Conservation (phyloP, 164 flowering plant genomes). For the Nymphaea thermarum region DNA sequence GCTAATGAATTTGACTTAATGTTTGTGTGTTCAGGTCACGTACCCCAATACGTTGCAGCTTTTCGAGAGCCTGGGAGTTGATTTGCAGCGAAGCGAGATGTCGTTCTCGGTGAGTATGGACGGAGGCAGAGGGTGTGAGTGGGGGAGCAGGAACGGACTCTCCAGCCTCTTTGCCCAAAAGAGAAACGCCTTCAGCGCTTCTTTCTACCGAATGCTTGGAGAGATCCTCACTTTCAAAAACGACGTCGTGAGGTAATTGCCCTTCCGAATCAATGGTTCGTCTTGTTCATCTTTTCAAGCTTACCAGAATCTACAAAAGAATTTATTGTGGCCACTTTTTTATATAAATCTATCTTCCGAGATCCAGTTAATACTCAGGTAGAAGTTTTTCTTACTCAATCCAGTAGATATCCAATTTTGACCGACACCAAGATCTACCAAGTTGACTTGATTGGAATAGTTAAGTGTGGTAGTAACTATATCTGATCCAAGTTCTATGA, state of each 20-base stretch:
- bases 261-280: neutral
- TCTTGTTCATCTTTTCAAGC: no score
- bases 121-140: constrained; percentile 59
- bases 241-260: constrained; percentile 48
- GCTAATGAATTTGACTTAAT: neutral
- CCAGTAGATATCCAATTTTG: no score
- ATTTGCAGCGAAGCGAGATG: constrained; percentile 86
- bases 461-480: no score
- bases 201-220: constrained; percentile 73
- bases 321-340: no score
- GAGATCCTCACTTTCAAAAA: constrained; percentile 70
- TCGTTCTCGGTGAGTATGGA: constrained; percentile 86
- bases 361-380: no score
- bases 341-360: no score
- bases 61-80: constrained; percentile 81
- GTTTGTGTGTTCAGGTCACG: constrained; percentile 45
- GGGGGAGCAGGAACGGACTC: constrained; percentile 86
- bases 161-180: constrained; percentile 83
- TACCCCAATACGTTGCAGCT: constrained; percentile 93
- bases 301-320: neutral
- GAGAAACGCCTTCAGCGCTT: constrained; percentile 51
- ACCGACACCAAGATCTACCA: no score
- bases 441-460: no score
- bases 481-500: no score
- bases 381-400: no score